Conservation (phyloP, 169 alveolate species). For the Amoebophrya sp. region DNA sequence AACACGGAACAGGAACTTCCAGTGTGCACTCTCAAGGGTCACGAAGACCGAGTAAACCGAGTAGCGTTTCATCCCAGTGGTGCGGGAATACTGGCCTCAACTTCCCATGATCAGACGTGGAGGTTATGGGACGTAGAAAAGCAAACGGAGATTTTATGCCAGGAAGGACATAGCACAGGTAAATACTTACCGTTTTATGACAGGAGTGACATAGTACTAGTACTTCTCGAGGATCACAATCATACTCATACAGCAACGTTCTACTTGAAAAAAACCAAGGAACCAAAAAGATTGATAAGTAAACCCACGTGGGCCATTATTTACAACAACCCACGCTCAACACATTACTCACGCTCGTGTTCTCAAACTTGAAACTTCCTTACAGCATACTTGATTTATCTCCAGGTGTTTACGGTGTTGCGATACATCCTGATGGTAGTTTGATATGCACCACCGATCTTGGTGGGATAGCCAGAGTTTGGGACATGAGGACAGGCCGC, state of each 20-base stretch:
- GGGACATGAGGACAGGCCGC: constrained; percentile 81
- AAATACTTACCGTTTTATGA: too few relatives aligned
- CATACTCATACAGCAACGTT: background rate
- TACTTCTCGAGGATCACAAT: background rate
- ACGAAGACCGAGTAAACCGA: constrained; percentile 53
- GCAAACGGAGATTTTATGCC: constrained; percentile 60
- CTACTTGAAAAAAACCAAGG: too few relatives aligned
- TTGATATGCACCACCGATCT: constrained; percentile 75
- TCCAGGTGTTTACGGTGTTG: constrained; percentile 63
- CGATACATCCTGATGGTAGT: constrained; percentile 80
- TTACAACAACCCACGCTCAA: too few relatives aligned
- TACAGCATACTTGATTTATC: background rate
- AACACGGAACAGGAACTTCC: background rate
- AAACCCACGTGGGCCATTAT: too few relatives aligned
- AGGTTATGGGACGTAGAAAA: constrained; percentile 77
- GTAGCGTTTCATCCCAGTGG: constrained; percentile 49
- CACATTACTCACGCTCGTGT: too few relatives aligned
- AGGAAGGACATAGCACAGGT: constrained; percentile 65
- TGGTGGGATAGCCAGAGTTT: constrained; percentile 67
- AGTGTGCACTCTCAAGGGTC: constrained; percentile 45
- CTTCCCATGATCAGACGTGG: constrained; percentile 83
- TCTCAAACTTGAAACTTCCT: too few relatives aligned
- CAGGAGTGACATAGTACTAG: background rate
- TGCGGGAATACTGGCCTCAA: constrained; percentile 39
- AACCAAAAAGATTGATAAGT: background rate